Evolutionary conservation across 2,329 filamentous ascomycete species (phyloP).

Genomic region (Neopestalotiopsis sp.): DNA sequence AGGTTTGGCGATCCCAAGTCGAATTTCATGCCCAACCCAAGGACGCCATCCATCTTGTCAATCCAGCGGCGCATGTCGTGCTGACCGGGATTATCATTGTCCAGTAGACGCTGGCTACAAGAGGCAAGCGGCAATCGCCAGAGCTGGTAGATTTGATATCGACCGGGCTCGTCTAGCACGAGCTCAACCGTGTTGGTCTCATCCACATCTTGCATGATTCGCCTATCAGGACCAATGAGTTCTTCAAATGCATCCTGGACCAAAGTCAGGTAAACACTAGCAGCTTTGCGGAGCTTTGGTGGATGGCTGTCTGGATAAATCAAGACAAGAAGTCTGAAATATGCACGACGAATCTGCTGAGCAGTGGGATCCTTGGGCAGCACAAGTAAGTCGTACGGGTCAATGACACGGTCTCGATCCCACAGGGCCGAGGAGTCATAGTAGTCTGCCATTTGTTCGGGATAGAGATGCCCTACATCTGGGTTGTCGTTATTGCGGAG

Average conservation of each 20-base stretch:
- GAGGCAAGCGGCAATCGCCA: neutral
- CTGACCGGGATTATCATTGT: neutral
- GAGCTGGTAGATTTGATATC: slow-evolving; percentile 11
- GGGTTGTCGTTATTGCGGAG: neutral
- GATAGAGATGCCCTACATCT: neutral
- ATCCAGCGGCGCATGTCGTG: neutral
- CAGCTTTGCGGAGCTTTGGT: slow-evolving; percentile 41
- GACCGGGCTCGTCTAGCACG: slow-evolving; percentile 7
- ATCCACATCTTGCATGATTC: slow-evolving; percentile 44
- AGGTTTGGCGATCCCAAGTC: slow-evolving; percentile 4
- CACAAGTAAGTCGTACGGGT: slow-evolving; percentile 52
- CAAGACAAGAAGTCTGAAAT: slow-evolving; percentile 48
- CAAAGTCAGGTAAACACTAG: slow-evolving; percentile 45
- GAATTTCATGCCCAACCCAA: neutral
- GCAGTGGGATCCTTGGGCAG: slow-evolving; percentile 41
- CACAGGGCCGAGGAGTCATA: slow-evolving; percentile 8
- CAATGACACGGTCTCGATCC: slow-evolving; percentile 29
- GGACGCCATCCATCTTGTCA: slow-evolving; percentile 42
- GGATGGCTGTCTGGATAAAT: slow-evolving; percentile 50
- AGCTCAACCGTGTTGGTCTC: slow-evolving; percentile 2
- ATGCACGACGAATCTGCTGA: slow-evolving; percentile 47
- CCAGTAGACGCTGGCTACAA: neutral
- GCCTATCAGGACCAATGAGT: slow-evolving; percentile 47
- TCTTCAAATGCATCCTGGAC: slow-evolving; percentile 53
- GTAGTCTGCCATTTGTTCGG: slow-evolving; percentile 16